Conservation (phyloP, 179 eudicot species). For the Spergularia azorica region DNA sequence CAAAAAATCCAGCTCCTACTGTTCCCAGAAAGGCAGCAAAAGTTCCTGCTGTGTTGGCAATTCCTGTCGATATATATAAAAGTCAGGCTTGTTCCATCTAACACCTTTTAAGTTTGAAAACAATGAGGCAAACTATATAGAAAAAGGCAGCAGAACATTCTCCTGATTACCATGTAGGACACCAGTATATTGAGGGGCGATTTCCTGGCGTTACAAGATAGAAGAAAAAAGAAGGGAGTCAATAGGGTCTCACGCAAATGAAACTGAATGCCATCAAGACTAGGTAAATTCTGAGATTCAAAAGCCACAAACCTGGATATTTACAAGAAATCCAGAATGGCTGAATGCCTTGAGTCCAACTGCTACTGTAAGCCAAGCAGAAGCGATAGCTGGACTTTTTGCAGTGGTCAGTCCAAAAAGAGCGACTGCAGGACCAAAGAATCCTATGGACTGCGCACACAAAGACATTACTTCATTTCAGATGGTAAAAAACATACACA, state of each 20-base stretch:
- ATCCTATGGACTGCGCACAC: conserved; percentile 81
- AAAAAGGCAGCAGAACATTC: not conserved
- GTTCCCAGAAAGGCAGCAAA: conserved; percentile 89
- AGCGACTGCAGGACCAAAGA: conserved; percentile 82
- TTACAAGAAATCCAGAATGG: conserved; percentile 93
- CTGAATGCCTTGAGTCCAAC: conserved; percentile 91
- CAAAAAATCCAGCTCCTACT: conserved; percentile 94
- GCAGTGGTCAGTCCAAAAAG: conserved; percentile 79
- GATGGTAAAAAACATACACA: not conserved
- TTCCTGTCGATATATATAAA: conserved; percentile 44
- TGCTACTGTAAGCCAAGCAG: conserved; percentile 95
- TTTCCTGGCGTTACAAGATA: conserved; percentile 57
- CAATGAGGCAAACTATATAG: not conserved
- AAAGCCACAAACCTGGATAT: conserved; percentile 71
- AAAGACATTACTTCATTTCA: not conserved
- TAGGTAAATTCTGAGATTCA: conserved; percentile 7
- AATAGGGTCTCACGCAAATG: not conserved
- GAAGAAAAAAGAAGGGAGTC: conserved; percentile 17
- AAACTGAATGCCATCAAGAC: conserved; percentile 3
- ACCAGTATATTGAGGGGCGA: conserved; percentile 95
- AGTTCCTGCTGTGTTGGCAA: conserved; percentile 90
- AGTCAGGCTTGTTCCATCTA: not conserved
- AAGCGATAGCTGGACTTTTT: conserved; percentile 68
- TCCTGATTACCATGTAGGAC: conserved; percentile 72
- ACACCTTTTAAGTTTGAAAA: not conserved